Percentiles rank a stretch among this genome's conserved stretches.
Evolutionary conservation across 2,329 filamentous ascomycete genomes (phyloP).

Genomic region (Fusarium proliferatum): DNA sequence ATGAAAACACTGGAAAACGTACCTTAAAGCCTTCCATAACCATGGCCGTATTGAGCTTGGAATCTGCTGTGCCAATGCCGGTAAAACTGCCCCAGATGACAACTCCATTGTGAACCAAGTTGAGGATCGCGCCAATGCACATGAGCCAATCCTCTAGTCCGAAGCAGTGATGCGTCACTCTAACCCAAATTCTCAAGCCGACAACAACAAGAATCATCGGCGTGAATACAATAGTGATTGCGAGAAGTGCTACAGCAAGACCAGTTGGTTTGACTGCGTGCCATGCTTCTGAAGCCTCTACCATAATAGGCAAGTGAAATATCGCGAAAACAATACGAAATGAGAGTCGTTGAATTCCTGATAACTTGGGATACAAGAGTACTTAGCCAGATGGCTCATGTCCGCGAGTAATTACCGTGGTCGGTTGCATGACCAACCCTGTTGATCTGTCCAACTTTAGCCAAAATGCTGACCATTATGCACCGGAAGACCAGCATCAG

Average conservation of each 20-base stretch:
- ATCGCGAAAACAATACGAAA: background rate
- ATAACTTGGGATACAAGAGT: background rate
- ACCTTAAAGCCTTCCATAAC: too few species aligned
- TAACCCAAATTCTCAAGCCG: too few species aligned
- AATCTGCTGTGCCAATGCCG: too few species aligned
- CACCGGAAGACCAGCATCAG: background rate
- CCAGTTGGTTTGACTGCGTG: slow-evolving; percentile 2
- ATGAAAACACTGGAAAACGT: too few species aligned
- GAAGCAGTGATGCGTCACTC: too few species aligned
- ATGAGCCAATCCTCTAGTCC: too few species aligned
- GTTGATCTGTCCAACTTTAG: background rate
- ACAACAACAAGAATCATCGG: background rate
- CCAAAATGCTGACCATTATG: background rate
- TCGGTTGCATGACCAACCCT: background rate
- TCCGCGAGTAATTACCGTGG: background rate
- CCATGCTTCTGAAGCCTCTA: background rate
- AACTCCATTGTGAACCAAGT: too few species aligned
- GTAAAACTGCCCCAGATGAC: too few species aligned
- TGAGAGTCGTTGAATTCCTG: too few species aligned
- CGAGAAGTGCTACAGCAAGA: slow-evolving; percentile 6
- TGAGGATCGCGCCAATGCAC: too few species aligned
- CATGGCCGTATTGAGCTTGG: too few species aligned
- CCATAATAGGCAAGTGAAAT: background rate
- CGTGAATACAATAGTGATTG: background rate
- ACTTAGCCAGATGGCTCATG: background rate